Evolutionary conservation across 164 flowering plant species (phyloP).

Genomic region (Magnolia sinica): DNA sequence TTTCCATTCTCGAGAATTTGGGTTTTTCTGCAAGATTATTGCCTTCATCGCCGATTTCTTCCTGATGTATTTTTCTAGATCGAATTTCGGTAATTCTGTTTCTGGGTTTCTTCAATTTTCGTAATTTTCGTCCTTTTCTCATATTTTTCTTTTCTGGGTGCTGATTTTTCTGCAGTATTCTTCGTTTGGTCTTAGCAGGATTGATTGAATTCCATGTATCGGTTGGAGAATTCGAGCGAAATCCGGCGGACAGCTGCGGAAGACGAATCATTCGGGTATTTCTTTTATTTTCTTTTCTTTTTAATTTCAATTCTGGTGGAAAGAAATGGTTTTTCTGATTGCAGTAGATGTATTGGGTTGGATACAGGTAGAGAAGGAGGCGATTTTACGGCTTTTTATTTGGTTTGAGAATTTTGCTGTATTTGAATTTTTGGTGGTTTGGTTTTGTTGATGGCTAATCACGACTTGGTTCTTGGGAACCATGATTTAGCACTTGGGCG

Average conservation of each 20-base stretch:
- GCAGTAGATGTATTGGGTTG: not conserved
- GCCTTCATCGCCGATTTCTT: not conserved
- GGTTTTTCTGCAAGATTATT: not conserved
- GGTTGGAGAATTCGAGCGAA: not conserved
- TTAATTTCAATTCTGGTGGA: not conserved
- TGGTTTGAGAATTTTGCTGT: not conserved
- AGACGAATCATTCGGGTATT: not conserved
- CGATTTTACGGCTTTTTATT: not conserved
- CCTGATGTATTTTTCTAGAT: not conserved
- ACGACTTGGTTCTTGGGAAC: constrained; percentile 3
- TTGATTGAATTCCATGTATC: constrained; percentile 10
- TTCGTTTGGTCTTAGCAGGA: not conserved
- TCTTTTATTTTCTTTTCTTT: too few relatives aligned
- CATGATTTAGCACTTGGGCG: constrained; percentile 45
- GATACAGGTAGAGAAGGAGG: not conserved
- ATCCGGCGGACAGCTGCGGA: not conserved
- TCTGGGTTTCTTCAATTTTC: not conserved
- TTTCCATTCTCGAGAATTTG: not conserved
- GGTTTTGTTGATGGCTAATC: constrained; percentile 5
- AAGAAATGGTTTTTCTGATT: not conserved
- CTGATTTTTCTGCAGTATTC: not conserved
- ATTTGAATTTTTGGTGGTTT: not conserved
- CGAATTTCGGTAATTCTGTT: not conserved
- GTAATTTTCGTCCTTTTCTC: not conserved
- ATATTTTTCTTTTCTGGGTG: not conserved